A percentile compares a stretch with the other conserved stretches of the same genome.
Conservation (phyloP, 805 yeast genomes). For the Yarrowia osloensis region DNA sequence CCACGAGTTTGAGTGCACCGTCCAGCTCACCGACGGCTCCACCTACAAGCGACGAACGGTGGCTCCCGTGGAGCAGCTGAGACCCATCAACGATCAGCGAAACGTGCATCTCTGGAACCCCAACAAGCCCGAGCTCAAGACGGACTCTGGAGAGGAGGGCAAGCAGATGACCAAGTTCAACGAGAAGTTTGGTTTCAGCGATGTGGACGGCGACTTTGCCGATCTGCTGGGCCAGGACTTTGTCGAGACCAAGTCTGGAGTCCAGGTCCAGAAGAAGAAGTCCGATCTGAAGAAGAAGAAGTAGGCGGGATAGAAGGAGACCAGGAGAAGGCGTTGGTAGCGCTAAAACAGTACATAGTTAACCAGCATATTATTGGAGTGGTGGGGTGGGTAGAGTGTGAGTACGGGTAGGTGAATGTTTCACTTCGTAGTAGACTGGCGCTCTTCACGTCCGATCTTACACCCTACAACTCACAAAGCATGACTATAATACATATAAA, state of each 20-base stretch:
- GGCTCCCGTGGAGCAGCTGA: constrained; percentile 81
- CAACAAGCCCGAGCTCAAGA: constrained; percentile 70
- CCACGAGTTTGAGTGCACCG: constrained; percentile 81
- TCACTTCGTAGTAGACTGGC: too few relatives aligned
- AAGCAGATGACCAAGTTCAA: constrained; percentile 59
- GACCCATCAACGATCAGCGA: constrained; percentile 87
- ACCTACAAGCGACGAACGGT: constrained; percentile 81
- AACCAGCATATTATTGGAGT: constrained; percentile 28
- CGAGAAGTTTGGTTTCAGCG: constrained; percentile 41
- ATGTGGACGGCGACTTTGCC: constrained; percentile 48
- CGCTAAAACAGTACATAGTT: constrained; percentile 30
- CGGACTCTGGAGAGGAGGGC: constrained; percentile 77
- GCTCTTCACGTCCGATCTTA: too few relatives aligned
- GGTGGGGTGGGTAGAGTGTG: not conserved
- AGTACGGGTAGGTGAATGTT: not conserved
- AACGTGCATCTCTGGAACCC: constrained; percentile 88
- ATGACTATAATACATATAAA: not conserved
- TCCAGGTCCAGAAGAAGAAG: constrained; percentile 52
- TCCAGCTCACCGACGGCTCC: constrained; percentile 94
- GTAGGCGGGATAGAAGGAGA: not conserved
- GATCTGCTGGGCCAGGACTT: constrained; percentile 62
- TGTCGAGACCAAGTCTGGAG: constrained; percentile 58
- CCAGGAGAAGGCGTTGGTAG: constrained; percentile 5
- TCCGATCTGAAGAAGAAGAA: constrained; percentile 45
- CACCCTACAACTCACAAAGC: too few relatives aligned